Evolutionary conservation across 495 filamentous ascomycete species (phyloP).

Genomic region (Aspergillus leporis): DNA sequence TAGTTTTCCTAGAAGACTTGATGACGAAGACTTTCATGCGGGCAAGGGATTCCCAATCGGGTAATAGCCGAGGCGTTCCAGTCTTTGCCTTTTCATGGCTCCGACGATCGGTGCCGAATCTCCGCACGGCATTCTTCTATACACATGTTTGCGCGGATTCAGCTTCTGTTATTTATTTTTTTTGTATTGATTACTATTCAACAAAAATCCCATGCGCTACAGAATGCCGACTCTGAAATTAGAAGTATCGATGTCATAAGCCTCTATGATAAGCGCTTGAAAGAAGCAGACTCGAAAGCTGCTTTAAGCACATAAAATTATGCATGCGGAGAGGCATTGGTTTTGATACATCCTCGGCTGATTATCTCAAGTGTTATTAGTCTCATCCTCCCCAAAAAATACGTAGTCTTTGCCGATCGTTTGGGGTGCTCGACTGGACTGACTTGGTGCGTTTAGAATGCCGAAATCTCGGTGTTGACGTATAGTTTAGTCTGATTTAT

Average conservation of each 20-base stretch:
- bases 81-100: not conserved
- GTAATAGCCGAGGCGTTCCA: conserved; percentile 26
- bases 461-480: no score
- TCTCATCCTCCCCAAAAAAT: not conserved
- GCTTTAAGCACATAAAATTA: not conserved
- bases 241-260: no score
- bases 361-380: not conserved
- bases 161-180: no score
- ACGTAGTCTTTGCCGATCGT: not conserved
- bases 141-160: no score
- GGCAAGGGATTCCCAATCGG: conserved; percentile 18
- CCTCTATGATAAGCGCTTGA: no score
- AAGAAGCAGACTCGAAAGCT: not conserved
- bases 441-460: no score
- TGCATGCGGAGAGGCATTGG: not conserved
- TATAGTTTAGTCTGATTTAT: no score
- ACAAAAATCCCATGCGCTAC: no score
- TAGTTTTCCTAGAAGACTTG: conserved; percentile 3
- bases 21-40: conserved; percentile 6
- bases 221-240: not conserved
- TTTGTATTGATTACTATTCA: no score
- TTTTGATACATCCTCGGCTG: not conserved
- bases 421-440: not conserved
- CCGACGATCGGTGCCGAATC: not conserved
- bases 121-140: not conserved